Evolutionary conservation across 768 basidiomycete species (phyloP), one percentile per base, ranked within the genome.

Genomic region (Amanita jacksonii): DNA sequence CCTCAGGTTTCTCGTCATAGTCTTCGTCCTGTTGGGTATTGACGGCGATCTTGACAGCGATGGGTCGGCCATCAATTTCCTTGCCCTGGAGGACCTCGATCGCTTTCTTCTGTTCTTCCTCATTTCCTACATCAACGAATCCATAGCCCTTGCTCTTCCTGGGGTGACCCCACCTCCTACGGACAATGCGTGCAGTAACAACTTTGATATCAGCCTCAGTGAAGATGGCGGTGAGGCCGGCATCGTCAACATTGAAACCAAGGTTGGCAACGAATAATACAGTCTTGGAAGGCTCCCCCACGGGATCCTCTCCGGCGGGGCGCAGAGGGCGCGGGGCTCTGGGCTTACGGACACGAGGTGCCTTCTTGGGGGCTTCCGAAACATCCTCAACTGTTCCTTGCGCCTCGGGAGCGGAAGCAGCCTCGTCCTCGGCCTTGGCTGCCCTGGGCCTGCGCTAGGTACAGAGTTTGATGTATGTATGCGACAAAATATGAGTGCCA

Each of bases 241-340:
- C 83, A 58, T 98, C 93, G 47, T 89, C 87, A 51, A 97, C 78
- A 61, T 67, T 81, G 78, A 97, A 98, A 35, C 91, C 89, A 49
- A 98, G 89, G 71, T 98, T 98, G 68, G 93, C 94, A 54, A 97
- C 92, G 56, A 97, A 97, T 52, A 97, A 73, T 67, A 88, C 79
- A 46, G 74, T 85, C 71, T 84, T 84, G 60, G 88, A 91, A 23
- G 83, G 88, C 61, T 90, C 89, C 55, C 91, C 91, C 43, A 67
- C 70, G 22, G 91, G 90, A 48, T 86, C 85, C 62, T 90, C 83
- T 42, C 87, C 89, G 23, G 71, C 76, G 22, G 85, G 74, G 55
- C 87, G 87, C 41, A 70, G 64, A 44, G 72, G 58, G 43, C 79
- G 83, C 43, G 73, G 72, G 16, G 65, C 56, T 56, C 68, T 79